phyloP scores from a whole-genome alignment of 352 stramenopile genomes.

The Phytophthora gonapodyides region DNA sequence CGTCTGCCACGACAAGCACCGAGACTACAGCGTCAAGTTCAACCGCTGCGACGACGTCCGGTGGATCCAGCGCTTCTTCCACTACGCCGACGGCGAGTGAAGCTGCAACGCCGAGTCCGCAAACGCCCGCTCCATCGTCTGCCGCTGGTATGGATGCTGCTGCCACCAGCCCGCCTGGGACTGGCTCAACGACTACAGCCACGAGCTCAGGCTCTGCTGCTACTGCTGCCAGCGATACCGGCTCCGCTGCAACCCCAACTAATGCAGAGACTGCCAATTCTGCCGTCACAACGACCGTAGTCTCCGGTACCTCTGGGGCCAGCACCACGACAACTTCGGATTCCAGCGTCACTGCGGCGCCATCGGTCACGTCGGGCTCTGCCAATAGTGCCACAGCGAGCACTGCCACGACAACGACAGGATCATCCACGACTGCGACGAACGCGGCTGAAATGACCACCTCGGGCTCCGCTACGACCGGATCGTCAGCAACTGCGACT shows the following conservation, averaged over 20 bases:
- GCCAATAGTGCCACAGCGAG: too few relatives aligned
- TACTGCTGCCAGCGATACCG: neutral
- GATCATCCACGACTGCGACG: too few relatives aligned
- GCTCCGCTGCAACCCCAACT: neutral
- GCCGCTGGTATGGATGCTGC: neutral
- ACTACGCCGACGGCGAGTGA: neutral
- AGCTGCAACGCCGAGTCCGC: neutral
- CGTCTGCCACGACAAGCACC: neutral
- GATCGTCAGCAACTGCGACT: neutral
- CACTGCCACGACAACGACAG: too few relatives aligned
- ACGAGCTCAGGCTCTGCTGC: neutral
- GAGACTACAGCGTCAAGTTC: neutral
- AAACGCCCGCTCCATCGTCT: neutral
- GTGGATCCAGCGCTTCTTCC: conserved; percentile 1
- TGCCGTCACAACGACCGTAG: neutral
- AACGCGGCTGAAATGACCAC: too few relatives aligned
- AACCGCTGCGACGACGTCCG: neutral
- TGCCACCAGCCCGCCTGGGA: neutral
- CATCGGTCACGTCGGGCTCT: neutral
- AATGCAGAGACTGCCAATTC: conserved; percentile 5
- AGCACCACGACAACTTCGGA: neutral
- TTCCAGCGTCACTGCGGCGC: neutral
- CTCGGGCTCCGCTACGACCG: neutral
- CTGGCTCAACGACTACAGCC: neutral
- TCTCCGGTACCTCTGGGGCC: neutral